Evolutionary conservation across 495 filamentous ascomycete species (phyloP), one percentile per base, ranked within the genome.

Genomic region (Trichoderma gamsii): DNA sequence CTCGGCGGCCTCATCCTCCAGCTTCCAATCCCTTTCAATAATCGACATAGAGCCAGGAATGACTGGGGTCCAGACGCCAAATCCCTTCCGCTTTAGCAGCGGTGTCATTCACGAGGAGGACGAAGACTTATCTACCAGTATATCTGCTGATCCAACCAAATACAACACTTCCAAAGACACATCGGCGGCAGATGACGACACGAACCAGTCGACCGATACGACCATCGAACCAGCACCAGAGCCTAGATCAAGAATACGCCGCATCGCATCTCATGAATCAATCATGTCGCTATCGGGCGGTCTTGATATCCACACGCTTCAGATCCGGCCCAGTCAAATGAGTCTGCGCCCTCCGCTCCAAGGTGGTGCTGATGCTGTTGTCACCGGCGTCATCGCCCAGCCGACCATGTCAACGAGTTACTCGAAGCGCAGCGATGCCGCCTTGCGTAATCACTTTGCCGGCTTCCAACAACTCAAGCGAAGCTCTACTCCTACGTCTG

Each of bases 221-320:
- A 52, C 49, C 4, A 21, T 11, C 21, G 21, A 11, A 21, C n/a
- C 49, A 52, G 21, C n/a, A 52, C 49, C 49, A 4, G 49, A 18
- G 16, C 68, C 71, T 0, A 35, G 65, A 21, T 35, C 65, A 8
- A 49, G 69, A 23, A 70, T 81, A 16, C 80, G 78, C 4, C 80
- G 82, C 4, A 71, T 77, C 1, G 52, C 79, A 12, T 85, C 83
- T 1, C 83, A 85, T 63, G 83, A 86, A 70, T 85, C 83, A 46
- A 82, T 86, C 68, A 78, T 85, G 68, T 85, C 83, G 0, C 75
- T 85, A 0, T 78, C 81, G 11, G 83, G 84, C 59, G 80, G 80
- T 0, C 77, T 85, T 65, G 83, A 85, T 71, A 85, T 85, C 21
- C 84, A 85, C 71, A 85, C 83, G 0, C 76, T 86, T 25, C 80